Base-by-base conservation (phyloP, 2,329 filamentous ascomycete species). In the Rutstroemia sydowiana region DNA sequence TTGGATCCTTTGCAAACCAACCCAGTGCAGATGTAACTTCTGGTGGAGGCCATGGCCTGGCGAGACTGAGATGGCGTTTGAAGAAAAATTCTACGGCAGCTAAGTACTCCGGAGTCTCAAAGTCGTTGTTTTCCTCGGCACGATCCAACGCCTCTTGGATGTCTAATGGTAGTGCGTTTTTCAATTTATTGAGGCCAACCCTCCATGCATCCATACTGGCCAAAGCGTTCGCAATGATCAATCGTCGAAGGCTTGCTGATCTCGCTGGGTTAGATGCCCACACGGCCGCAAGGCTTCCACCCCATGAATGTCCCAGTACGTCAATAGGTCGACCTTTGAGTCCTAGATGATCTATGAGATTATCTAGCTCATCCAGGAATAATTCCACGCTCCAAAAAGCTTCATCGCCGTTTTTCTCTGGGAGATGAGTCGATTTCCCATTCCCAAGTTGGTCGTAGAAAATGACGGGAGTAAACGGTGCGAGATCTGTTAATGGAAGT, bases 371-470 rank as follows among this genome's bases (percentile, higher is more conserved):
- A 13, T 60, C 61, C 28, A 69, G 64, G 64, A 78, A 79, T 1
- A 79, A 66, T 3, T 72, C 64, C 0, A 69, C 56, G 0, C 66
- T 68, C 75, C 75, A 79, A 64, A 79, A 78, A 0, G 52, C 51
- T 3, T 51, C 47, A 45, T 76, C 72, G 18, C 71, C 70, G 7
- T 63, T 63, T 53, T 71, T 75, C 21, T 75, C 71, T 0, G 60
- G 69, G 7, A 78, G 66, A 50, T 72, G 75, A 0, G 76, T 79
- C 2, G 70, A 75, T 5, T 59, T 58, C 2, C 74, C 77, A 55
- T 70, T 72, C 20, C 76, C 76, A 45, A 79, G 68, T 52, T 79
- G 76, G 57, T 80, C 76, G 62, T 79, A 79, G 59, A 78, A 71
- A 31, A 79, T 61, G 1, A 79, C 62, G 0, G 76, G 73, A 3